Conservation (phyloP, 345 rosid genomes). For the Salix brachista region DNA sequence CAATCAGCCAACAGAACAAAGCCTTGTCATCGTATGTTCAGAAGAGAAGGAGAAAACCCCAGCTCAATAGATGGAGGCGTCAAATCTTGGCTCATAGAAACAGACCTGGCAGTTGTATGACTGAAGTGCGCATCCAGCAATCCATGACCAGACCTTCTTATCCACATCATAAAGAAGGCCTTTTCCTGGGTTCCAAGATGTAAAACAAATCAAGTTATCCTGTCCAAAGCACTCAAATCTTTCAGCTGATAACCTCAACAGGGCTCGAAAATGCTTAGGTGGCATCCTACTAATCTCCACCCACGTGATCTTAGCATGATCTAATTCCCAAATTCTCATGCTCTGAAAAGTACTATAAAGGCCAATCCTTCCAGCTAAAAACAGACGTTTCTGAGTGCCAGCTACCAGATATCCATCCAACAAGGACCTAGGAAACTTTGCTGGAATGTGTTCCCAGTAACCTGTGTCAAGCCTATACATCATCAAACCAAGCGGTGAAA, state of each 20-base stretch:
- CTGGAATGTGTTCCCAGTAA: constrained; percentile 90
- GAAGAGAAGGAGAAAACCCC: constrained; percentile 1
- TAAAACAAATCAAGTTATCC: constrained; percentile 90
- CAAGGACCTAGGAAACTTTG: constrained; percentile 85
- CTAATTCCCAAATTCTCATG: constrained; percentile 97
- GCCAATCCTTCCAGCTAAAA: constrained; percentile 92
- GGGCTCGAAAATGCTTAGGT: constrained; percentile 75
- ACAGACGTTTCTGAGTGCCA: constrained; percentile 82
- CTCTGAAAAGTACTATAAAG: constrained; percentile 89
- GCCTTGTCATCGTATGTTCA: not conserved
- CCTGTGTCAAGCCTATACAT: constrained; percentile 78
- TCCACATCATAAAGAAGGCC: constrained; percentile 87
- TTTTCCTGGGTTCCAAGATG: constrained; percentile 98
- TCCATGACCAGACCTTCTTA: constrained; percentile 95
- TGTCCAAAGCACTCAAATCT: constrained; percentile 96
- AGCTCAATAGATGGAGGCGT: constrained; percentile 50
- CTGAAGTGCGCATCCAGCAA: constrained; percentile 91
- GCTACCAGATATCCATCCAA: constrained; percentile 94
- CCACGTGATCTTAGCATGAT: constrained; percentile 72
- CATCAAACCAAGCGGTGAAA: constrained; percentile 95
- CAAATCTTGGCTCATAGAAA: constrained; percentile 97
- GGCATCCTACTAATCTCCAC: constrained; percentile 97
- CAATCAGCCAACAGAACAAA: not conserved
- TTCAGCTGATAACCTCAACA: constrained; percentile 90
- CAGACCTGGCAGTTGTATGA: constrained; percentile 93